A percentile compares a stretch with the other conserved stretches of the same genome.
phyloP scores from a whole-genome alignment of 495 filamentous ascomycete genomes.

The Neurospora sp. region DNA sequence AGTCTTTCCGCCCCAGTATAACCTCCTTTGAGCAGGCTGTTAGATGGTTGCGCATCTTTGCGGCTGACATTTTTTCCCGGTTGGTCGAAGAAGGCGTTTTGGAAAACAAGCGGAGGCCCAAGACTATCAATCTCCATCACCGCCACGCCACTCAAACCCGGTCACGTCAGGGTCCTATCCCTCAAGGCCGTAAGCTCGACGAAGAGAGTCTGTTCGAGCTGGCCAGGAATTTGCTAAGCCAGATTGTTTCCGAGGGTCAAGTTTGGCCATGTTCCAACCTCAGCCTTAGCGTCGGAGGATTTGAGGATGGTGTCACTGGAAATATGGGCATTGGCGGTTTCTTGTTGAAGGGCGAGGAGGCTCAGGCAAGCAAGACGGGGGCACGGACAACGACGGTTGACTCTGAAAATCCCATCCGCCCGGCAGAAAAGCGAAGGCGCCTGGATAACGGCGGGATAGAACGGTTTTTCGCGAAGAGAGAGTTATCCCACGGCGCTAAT shows the following conservation, averaged over 20 bases:
- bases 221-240: constrained; percentile 62
- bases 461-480: constrained; percentile 45
- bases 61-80: constrained; percentile 81
- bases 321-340: constrained; percentile 84
- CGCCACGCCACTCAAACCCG: constrained; percentile 58
- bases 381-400: constrained; percentile 11
- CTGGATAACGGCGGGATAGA: constrained; percentile 40
- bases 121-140: constrained; percentile 74
- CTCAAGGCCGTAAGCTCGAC: constrained; percentile 59
- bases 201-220: constrained; percentile 67
- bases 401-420: constrained; percentile 23
- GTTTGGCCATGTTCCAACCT: constrained; percentile 85
- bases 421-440: constrained; percentile 44
- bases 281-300: constrained; percentile 74
- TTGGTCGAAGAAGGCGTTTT: constrained; percentile 86
- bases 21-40: constrained; percentile 68
- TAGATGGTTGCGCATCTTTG: constrained; percentile 86
- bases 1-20: constrained; percentile 84
- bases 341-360: constrained; percentile 67
- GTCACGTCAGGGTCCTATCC: constrained; percentile 66
- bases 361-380: constrained; percentile 35
- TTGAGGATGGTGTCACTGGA: constrained; percentile 75
- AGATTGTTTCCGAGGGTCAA: constrained; percentile 64
- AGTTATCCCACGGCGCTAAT: constrained; percentile 15
- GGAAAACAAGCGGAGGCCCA: constrained; percentile 79